Evolutionary conservation across 805 yeast genomes (phyloP), one percentile per base, ranked within the genome.

Genomic region (Wickerhamomyces kurtzmanii): DNA sequence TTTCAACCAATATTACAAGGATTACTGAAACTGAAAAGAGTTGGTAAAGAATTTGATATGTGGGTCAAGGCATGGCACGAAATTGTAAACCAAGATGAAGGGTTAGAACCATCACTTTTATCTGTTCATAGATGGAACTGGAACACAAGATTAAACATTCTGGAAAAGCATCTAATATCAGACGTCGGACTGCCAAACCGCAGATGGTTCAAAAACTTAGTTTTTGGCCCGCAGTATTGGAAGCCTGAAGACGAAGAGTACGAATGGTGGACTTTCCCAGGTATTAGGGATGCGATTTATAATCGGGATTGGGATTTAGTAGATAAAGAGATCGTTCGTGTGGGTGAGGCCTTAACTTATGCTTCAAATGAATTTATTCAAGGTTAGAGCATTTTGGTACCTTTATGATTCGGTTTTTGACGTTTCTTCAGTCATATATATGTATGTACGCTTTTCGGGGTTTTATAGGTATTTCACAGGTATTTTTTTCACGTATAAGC

Each of bases 101-200:
- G 80, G 3, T 43, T 73, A 4, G 94, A 87, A 47, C 86, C 94
- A 2, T 71, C 85, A 2, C 47, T 79, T 31, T 55, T 83, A 22
- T 67, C 87, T 0, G 73, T 76, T 25, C 75, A 71, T 37, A 62
- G 97, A 42, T 71, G 83, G 78, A 72, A 71, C 31, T 81, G 91
- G 83, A 87, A 87, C 51, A 65, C 72, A n/a, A 71, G 72, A 34
- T 52, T 84, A 42, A 51, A 70, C 4, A 49, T 55, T 11, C 59
- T 82, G 32, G 78, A 75, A 36, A 68, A 67, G 36, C 49, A 59
- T 12, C 67, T 82, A 37, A 44, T 77, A 8, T 47, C 58, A 6
- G 47, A 58, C 2, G 56, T 53, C 6, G 71, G 71, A 1, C 40
- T 69, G 1, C 59, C 61, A 4, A 45, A 54, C 5, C 62, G 94